Evolutionary conservation across 495 filamentous ascomycete genomes (phyloP), one percentile per base, ranked within the genome.

Genomic region (Aspergillus haitiensis): DNA sequence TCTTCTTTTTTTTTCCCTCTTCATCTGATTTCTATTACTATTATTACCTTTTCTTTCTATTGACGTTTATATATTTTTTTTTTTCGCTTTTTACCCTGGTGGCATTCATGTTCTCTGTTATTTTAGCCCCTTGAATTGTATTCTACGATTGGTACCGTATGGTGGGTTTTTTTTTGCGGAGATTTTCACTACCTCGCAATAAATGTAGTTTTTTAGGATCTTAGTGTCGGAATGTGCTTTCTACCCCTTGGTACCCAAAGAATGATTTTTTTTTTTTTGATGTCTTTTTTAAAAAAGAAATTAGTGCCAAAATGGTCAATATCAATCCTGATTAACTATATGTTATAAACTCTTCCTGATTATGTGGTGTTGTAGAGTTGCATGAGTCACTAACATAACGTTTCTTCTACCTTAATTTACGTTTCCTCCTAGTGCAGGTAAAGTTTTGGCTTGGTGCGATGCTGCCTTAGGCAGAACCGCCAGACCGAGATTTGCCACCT

Each of bases 91-190:
- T 32, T 12, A 33, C 48, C 35, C 35, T 40, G 55, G 47, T 35
- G 58, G 57, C 36, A 59, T 57, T 27, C 52, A 27, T 52, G 36
- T 49, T 61, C 55, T 31, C 9, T 58, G 35, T 51, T 60, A 21
- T 54, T 67, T 65, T 68, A 64, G 57, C 66, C 16, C 55, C 36
- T 56, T 47, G 50, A 40, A 56, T 66, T 64, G 61, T 63, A 59
- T 56, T 63, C 35, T 63, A 63, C 52, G 47, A 36, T 59, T 55
- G 61, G 52, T 32, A 52, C 11, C 53, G 27, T 53, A 62, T 52
- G 49, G 60, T 40, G 42, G 15, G 61, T 46, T 59, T 55, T 36
- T 55, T 7, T 54, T 54, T 36, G 34, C n/a, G 16, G 15, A n/a
- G 6, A 34, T 46, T 45, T 33, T 16, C 37, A 40, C 44, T 9